A percentile compares a stretch with the other conserved stretches of the same genome.
Evolutionary conservation across 495 filamentous ascomycete species (phyloP).

Genomic region (Penicillium lividum): DNA sequence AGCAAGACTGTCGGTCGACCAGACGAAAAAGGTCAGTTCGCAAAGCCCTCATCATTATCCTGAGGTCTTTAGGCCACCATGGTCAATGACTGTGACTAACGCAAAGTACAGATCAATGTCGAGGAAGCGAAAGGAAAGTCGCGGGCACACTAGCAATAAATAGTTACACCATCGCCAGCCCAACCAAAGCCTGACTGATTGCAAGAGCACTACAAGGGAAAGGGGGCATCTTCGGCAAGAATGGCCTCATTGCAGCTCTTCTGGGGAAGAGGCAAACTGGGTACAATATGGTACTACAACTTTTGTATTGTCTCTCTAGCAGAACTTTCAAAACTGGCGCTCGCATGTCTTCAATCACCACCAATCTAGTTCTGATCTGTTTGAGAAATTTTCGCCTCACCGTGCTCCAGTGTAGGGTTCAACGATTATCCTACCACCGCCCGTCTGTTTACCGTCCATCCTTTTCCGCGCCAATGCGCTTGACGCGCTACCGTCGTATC

Average conservation of each 20-base stretch:
- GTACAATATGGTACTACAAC: not conserved
- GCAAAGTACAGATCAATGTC: not conserved
- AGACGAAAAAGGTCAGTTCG: not conserved
- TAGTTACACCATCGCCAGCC: not conserved
- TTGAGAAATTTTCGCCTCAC: too few species aligned
- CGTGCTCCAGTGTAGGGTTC: too few species aligned
- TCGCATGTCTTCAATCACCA: too few species aligned
- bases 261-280: not conserved
- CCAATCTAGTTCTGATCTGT: too few species aligned
- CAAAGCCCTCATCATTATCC: not conserved
- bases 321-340: too few species aligned
- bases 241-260: not conserved
- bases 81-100: not conserved
- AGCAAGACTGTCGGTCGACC: not conserved
- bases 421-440: too few species aligned
- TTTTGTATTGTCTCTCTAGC: not conserved
- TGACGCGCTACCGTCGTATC: too few species aligned
- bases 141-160: not conserved
- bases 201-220: not conserved
- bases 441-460: too few species aligned
- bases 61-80: not conserved
- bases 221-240: not conserved
- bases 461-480: too few species aligned
- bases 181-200: not conserved
- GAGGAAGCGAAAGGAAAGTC: not conserved